Evolutionary conservation across 2,329 filamentous ascomycete species (phyloP).

Genomic region (Colletotrichum navitas): DNA sequence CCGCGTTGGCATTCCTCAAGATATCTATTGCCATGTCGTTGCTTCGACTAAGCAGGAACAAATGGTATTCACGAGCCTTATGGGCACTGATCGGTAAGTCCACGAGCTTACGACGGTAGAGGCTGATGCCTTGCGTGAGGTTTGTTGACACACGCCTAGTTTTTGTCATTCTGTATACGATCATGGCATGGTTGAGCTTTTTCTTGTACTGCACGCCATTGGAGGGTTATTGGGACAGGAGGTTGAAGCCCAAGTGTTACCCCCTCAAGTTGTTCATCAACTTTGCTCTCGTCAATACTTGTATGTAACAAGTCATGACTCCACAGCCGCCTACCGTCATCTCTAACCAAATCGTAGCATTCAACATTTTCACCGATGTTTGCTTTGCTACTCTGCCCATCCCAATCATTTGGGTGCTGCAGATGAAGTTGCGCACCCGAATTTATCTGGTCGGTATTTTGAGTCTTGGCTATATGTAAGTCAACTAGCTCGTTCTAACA

Average conservation of each 20-base stretch:
- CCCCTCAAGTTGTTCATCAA: constrained; percentile 47
- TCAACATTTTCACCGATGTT: constrained; percentile 60
- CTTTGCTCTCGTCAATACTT: constrained; percentile 55
- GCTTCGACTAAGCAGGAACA: constrained; percentile 44
- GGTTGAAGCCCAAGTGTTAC: constrained; percentile 42
- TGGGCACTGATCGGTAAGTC: constrained; percentile 44
- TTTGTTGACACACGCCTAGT: constrained; percentile 13
- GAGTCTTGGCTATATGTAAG: constrained; percentile 57
- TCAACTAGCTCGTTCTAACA: background rate
- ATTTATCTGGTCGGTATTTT: constrained; percentile 57
- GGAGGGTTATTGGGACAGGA: constrained; percentile 44
- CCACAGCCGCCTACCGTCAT: no score
- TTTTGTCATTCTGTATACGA: constrained; percentile 44
- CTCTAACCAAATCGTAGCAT: constrained; percentile 42
- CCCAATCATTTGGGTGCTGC: constrained; percentile 57
- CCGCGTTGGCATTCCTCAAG: constrained; percentile 43
- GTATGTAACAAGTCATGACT: constrained; percentile 6
- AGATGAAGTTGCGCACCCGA: constrained; percentile 54
- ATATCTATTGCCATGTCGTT: constrained; percentile 45
- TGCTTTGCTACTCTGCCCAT: constrained; percentile 58
- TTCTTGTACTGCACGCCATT: constrained; percentile 46
- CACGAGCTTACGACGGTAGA: background rate
- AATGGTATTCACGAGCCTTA: constrained; percentile 46
- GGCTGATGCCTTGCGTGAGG: background rate
- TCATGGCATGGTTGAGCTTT: constrained; percentile 45